phyloP scores from a whole-genome alignment of 2,329 filamentous ascomycete genomes.

The Rasamsonia emersonii region DNA sequence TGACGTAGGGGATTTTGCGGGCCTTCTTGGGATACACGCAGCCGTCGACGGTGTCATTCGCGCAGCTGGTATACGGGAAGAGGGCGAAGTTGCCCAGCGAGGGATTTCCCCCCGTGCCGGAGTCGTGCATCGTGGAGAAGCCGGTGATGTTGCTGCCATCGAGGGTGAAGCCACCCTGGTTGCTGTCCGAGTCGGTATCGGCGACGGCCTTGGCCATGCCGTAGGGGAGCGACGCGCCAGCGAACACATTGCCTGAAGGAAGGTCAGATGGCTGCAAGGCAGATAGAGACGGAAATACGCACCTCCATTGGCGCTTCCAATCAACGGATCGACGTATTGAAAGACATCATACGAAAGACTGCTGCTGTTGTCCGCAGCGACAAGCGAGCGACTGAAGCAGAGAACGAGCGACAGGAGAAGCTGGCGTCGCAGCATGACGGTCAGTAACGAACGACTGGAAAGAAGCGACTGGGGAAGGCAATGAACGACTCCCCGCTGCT shows the following conservation, averaged over 20 bases:
- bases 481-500: too few species aligned
- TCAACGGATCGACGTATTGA: conserved; percentile 43
- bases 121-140: conserved; percentile 44
- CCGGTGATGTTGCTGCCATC: conserved; percentile 45
- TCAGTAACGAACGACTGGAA: too few species aligned
- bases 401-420: conserved; percentile 7
- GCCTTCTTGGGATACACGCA: conserved; percentile 52
- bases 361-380: conserved; percentile 8
- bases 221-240: conserved; percentile 47
- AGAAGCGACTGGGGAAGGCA: too few species aligned
- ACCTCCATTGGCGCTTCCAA: conserved; percentile 45
- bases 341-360: conserved; percentile 32
- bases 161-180: conserved; percentile 49
- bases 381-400: conserved; percentile 5
- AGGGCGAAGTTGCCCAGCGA: conserved; percentile 66
- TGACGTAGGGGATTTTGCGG: conserved; percentile 40
- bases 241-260: conserved; percentile 45
- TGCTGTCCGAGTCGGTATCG: conserved; percentile 41
- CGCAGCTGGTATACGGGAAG: conserved; percentile 57
- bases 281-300: conserved; percentile 5
- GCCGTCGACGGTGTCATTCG: conserved; percentile 50
- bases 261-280: neutral
- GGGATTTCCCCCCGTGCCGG: conserved; percentile 44
- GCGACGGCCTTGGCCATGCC: conserved; percentile 50
- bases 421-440: conserved; percentile 7